These are phyloP conservation scores for Melastoma candidum DNA, from an alignment of 441 rosid genomes.

Conservation along the genomic window DNA sequence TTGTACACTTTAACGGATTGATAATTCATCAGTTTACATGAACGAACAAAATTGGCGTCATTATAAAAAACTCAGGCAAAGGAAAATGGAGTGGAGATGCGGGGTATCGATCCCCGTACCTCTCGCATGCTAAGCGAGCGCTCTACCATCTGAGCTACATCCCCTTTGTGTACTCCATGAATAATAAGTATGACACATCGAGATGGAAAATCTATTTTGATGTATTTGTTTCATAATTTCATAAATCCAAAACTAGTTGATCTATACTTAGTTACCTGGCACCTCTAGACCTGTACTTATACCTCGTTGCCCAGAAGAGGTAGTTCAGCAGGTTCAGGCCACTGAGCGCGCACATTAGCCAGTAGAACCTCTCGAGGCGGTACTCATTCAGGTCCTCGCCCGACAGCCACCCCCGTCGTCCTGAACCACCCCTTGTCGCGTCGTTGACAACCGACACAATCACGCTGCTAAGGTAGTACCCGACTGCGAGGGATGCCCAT, in stretches of 20 bases:
- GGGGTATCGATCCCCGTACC: constrained; percentile 76
- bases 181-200: too few relatives aligned
- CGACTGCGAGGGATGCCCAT: constrained; percentile 80
- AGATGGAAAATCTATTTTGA: too few relatives aligned
- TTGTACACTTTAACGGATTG: too few relatives aligned
- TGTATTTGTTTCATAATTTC: too few relatives aligned
- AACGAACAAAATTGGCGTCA: too few relatives aligned
- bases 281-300: constrained; percentile 49
- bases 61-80: too few relatives aligned
- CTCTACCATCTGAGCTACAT: constrained; percentile 99
- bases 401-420: constrained; percentile 53
- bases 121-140: constrained; percentile 99
- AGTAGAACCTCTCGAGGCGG: constrained; percentile 67
- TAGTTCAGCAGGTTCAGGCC: constrained; percentile 58
- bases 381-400: constrained; percentile 49
- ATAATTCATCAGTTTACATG: too few relatives aligned
- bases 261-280: background rate
- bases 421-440: constrained; percentile 28
- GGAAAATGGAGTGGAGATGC: constrained; percentile 33
- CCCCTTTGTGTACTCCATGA: constrained; percentile 25
- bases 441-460: constrained; percentile 59
- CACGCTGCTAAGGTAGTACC: constrained; percentile 72
- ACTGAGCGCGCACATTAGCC: constrained; percentile 74
- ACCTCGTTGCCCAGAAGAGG: constrained; percentile 67
- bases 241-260: too few relatives aligned